phyloP scores from a whole-genome alignment of 257 asterid species.

The Ocimum tenuiflorum region DNA sequence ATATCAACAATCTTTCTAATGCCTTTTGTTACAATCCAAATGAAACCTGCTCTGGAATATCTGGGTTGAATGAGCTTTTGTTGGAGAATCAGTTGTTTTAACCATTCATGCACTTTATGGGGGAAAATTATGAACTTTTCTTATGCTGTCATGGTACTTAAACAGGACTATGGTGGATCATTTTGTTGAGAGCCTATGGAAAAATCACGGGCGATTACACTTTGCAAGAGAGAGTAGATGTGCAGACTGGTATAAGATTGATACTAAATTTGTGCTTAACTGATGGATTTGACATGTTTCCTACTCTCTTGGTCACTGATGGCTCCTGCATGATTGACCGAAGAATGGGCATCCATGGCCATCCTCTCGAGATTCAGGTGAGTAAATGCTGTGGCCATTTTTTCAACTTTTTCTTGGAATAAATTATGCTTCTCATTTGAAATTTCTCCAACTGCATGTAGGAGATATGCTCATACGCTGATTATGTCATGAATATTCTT shows the following conservation, averaged over 20 bases:
- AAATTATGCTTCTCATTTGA: not conserved
- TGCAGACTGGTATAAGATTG: slow-evolving; percentile 65
- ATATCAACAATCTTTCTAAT: not conserved
- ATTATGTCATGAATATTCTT: not conserved
- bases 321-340: slow-evolving; percentile 86
- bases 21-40: not conserved
- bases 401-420: not conserved
- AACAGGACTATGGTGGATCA: slow-evolving; percentile 83
- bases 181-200: slow-evolving; percentile 69
- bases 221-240: slow-evolving; percentile 71
- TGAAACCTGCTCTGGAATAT: not conserved
- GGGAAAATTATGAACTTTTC: not conserved
- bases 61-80: not conserved
- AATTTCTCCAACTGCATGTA: not conserved
- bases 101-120: not conserved
- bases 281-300: slow-evolving; percentile 75
- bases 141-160: not conserved
- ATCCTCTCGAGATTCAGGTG: slow-evolving; percentile 70
- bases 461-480: not conserved
- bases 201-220: slow-evolving; percentile 66
- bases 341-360: slow-evolving; percentile 73
- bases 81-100: too few species aligned
- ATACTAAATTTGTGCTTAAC: slow-evolving; percentile 53
- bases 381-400: not conserved
- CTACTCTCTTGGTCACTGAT: slow-evolving; percentile 72